Conservation (phyloP, 2,329 filamentous ascomycete genomes). For the Teratosphaeria gauchensis region DNA sequence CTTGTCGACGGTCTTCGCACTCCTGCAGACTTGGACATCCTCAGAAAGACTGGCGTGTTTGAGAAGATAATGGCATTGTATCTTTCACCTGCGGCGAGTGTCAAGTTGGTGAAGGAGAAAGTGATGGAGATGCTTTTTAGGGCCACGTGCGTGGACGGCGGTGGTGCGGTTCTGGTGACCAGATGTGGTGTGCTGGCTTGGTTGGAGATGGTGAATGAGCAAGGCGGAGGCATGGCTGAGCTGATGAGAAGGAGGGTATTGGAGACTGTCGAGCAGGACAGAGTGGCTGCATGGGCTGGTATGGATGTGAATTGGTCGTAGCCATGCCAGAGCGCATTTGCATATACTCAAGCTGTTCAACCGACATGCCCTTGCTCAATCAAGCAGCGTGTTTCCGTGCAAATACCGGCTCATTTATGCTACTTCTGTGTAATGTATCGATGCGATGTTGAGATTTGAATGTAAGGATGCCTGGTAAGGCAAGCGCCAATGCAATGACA, state of each 20-base stretch:
- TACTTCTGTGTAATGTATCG: not conserved
- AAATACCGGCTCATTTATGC: no score
- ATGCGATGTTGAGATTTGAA: not conserved
- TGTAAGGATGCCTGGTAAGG: not conserved
- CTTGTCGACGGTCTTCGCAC: slow-evolving; percentile 59
- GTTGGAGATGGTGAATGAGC: slow-evolving; percentile 52
- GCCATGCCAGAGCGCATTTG: no score
- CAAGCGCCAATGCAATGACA: not conserved
- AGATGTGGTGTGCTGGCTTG: slow-evolving; percentile 65
- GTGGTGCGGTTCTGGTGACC: slow-evolving; percentile 72
- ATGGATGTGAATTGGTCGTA: not conserved
- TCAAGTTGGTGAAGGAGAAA: slow-evolving; percentile 48
- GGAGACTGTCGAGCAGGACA: slow-evolving; percentile 57
- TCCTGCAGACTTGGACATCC: slow-evolving; percentile 49
- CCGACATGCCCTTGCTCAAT: no score
- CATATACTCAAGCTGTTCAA: no score
- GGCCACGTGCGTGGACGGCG: slow-evolving; percentile 57
- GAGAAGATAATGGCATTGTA: slow-evolving; percentile 65
- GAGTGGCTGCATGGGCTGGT: slow-evolving; percentile 53
- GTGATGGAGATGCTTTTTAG: slow-evolving; percentile 55
- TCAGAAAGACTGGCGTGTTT: slow-evolving; percentile 55
- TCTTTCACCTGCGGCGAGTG: slow-evolving; percentile 54
- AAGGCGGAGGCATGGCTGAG: slow-evolving; percentile 39
- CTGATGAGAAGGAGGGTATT: slow-evolving; percentile 50
- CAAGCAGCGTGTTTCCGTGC: no score